These are phyloP conservation scores for Rutidosis leptorrhynchoides DNA, from an alignment of 129 eudicot species.

Conservation along the genomic window DNA sequence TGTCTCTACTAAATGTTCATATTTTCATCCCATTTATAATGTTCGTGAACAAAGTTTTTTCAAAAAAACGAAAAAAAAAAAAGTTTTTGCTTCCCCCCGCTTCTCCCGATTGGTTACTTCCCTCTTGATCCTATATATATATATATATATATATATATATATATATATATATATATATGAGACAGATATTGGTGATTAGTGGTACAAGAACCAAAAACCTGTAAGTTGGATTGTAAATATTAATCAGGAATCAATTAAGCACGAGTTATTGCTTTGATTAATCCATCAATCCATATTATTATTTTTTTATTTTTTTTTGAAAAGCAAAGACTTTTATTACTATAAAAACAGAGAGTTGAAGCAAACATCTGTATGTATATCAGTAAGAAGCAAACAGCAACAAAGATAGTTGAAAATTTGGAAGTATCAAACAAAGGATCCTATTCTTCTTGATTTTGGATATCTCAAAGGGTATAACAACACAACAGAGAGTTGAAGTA, in stretches of 20 bases:
- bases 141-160: too few relatives aligned
- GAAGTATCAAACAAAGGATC: not conserved
- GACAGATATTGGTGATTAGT: not conserved
- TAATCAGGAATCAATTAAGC: not conserved
- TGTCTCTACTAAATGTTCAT: too few relatives aligned
- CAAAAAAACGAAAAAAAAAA: too few relatives aligned
- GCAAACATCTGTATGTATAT: not conserved
- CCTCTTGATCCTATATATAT: too few relatives aligned
- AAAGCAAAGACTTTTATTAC: too few relatives aligned
- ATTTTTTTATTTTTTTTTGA: too few relatives aligned
- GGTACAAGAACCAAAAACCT: constrained; percentile 2
- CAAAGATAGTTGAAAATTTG: not conserved
- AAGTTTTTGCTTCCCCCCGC: too few relatives aligned
- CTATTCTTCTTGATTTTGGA: not conserved
- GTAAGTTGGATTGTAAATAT: not conserved
- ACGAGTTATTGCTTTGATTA: not conserved
- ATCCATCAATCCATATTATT: not conserved
- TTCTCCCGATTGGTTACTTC: too few relatives aligned
- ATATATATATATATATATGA: too few relatives aligned
- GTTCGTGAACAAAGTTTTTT: too few relatives aligned
- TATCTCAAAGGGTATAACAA: not conserved
- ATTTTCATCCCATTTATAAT: too few relatives aligned
- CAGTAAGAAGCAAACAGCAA: not conserved
- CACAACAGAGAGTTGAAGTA: not conserved
- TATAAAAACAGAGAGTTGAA: too few relatives aligned